phyloP scores from a whole-genome alignment of 495 filamentous ascomycete genomes.

The Lasiosphaeria hispida region DNA sequence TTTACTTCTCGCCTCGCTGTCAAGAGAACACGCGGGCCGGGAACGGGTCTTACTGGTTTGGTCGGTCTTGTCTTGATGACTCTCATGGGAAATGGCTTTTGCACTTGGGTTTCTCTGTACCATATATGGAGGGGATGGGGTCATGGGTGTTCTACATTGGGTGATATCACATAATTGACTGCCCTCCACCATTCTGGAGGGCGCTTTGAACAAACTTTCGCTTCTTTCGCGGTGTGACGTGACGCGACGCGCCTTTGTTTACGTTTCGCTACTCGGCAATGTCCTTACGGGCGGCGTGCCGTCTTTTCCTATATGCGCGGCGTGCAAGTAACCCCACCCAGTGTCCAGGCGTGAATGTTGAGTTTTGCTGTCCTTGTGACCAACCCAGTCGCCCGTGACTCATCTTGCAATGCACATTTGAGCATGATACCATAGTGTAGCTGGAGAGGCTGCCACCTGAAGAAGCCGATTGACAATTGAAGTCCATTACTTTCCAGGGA shows the following conservation, averaged over 20 bases:
- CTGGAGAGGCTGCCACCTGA: too few relatives aligned
- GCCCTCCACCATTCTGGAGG: constrained; percentile 9
- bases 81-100: constrained; percentile 24
- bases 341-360: too few relatives aligned
- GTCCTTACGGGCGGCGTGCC: too few relatives aligned
- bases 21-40: too few relatives aligned
- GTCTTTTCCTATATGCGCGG: too few relatives aligned
- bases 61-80: constrained; percentile 15
- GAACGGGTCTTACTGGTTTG: constrained; percentile 9
- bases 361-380: too few relatives aligned
- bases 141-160: constrained; percentile 20
- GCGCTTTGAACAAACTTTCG: constrained; percentile 14
- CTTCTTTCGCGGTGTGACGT: background rate
- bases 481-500: too few relatives aligned
- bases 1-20: constrained; percentile 11
- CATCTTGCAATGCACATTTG: too few relatives aligned
- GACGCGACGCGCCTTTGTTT: constrained; percentile 17
- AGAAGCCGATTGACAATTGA: too few relatives aligned
- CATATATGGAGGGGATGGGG: constrained; percentile 12
- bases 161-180: constrained; percentile 26
- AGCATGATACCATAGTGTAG: too few relatives aligned
- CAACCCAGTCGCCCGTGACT: too few relatives aligned
- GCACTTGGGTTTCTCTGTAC: constrained; percentile 15
- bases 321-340: too few relatives aligned
- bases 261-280: background rate